Evolutionary conservation across 1,284 basidiomycete species (phyloP), one percentile per base, ranked within the genome.

Genomic region (Leccinum ponderosum): DNA sequence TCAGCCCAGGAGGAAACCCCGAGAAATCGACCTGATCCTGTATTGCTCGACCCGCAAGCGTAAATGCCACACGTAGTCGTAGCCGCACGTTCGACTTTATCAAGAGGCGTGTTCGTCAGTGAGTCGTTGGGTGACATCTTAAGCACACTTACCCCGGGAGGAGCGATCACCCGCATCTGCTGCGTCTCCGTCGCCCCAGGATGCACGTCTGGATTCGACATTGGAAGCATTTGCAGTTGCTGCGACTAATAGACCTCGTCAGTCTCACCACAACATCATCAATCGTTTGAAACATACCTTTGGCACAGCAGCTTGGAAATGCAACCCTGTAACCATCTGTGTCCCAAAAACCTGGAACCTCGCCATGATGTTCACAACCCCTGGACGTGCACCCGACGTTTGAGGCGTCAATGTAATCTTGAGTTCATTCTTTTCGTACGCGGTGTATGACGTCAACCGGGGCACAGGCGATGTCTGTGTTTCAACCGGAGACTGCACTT

Each of bases 291-390:
- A n/a, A 73, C 77, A 62, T 64, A 95, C 94, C 84, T 96, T 98
- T 3, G 97, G 97, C 8, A 99, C 97, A 3, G 97, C 97, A 51
- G 96, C 97, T 76, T 99, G 97, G 81, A 99, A 97, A 73, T 90
- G 95, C 62, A 99, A 80, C 1, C 83, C 85, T 14, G 81, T 80
- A 3, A 83, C 85, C 2, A 81, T 62, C 11, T 75, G 79, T 7
- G 73, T 74, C 4, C 88, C 88, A 3, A 82, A 78, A 3, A 89
- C 83, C 59, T 91, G 89, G 81, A 99, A 99, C 55, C 90, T 83
- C 6, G 95, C 96, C 57, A 95, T 80, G 64, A 99, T 91, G 77
- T 95, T 92, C 33, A 97, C 90, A 39, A 97, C 81, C 31, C 95
- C 95, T 7, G 94, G 91, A 64, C 91, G 87, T 52, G 86, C 79